Percentiles rank a stretch among this genome's conserved stretches.
phyloP scores from a whole-genome alignment of 2,329 filamentous ascomycete genomes.

The Aspergillus texensis region DNA sequence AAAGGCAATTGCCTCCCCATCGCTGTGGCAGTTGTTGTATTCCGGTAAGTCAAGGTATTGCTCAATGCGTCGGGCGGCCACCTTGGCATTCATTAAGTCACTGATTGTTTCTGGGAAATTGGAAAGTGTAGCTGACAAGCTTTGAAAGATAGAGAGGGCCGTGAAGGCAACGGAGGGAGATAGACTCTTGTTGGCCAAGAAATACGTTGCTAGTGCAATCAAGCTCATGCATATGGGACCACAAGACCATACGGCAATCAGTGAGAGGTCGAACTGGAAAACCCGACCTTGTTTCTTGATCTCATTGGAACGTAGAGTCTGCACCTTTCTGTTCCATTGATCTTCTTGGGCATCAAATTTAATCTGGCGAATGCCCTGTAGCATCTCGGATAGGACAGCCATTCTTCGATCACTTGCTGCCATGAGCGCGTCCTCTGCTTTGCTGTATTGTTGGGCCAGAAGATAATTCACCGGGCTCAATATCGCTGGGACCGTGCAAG shows the following conservation, averaged over 20 bases:
- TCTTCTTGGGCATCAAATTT: constrained; percentile 77
- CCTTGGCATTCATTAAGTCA: constrained; percentile 67
- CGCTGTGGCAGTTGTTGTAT: constrained; percentile 52
- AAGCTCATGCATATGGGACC: constrained; percentile 73
- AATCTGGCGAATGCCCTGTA: constrained; percentile 79
- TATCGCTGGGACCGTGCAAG: constrained; percentile 64
- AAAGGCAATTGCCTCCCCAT: constrained; percentile 65
- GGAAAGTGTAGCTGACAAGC: constrained; percentile 68
- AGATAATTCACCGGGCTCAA: constrained; percentile 69
- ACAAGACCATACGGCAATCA: constrained; percentile 69
- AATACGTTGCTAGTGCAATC: constrained; percentile 68
- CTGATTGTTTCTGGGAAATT: constrained; percentile 72
- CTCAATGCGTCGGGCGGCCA: constrained; percentile 70
- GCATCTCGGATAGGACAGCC: constrained; percentile 71
- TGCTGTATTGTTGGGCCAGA: constrained; percentile 65
- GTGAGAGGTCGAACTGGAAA: constrained; percentile 63
- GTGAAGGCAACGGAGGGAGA: constrained; percentile 77
- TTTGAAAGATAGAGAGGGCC: constrained; percentile 71
- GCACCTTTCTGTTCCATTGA: constrained; percentile 73
- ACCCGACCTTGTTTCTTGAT: constrained; percentile 66
- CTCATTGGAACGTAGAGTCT: constrained; percentile 65
- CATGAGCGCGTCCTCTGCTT: constrained; percentile 70
- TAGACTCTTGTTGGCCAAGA: constrained; percentile 61
- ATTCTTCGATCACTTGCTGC: constrained; percentile 74
- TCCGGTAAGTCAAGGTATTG: constrained; percentile 70